These are phyloP conservation scores for Mortierella sp. DNA, from an alignment of 371 early-diverging fungal species.

Conservation along the genomic window DNA sequence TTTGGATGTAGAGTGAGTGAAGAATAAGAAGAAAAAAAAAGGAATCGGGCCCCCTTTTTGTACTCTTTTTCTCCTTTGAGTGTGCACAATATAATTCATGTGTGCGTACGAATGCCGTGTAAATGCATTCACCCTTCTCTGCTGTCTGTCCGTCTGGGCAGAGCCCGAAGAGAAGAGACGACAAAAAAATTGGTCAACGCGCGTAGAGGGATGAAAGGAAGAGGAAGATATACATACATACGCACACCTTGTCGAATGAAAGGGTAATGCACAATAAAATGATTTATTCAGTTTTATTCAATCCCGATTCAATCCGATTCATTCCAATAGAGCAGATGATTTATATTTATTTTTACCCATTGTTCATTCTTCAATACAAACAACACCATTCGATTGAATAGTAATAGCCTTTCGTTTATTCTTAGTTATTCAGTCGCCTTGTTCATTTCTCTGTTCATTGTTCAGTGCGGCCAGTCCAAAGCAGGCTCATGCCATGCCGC, in stretches of 20 bases:
- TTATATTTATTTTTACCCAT: neutral
- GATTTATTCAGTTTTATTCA: neutral
- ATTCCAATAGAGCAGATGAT: neutral
- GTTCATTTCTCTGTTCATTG: neutral
- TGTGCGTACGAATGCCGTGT: neutral
- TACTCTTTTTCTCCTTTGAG: conserved; percentile 19
- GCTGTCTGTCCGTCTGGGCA: neutral
- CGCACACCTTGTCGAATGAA: neutral
- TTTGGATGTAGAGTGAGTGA: neutral
- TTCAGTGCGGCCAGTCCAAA: neutral
- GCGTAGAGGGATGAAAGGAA: neutral
- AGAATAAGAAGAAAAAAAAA: conserved; percentile 7
- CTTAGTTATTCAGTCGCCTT: neutral
- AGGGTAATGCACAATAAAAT: neutral
- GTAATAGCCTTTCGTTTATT: neutral
- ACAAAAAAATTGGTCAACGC: neutral
- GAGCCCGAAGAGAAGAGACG: neutral
- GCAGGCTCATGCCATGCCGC: neutral
- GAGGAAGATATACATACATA: neutral
- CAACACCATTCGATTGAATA: neutral
- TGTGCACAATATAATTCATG: neutral
- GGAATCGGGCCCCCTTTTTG: conserved; percentile 14
- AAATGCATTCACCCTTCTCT: neutral
- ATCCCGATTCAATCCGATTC: neutral
- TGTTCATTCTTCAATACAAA: neutral